Evolutionary conservation across 1,284 basidiomycete genomes (phyloP), one percentile per base, ranked within the genome.

Genomic region (Apiotrichum domesticum): DNA sequence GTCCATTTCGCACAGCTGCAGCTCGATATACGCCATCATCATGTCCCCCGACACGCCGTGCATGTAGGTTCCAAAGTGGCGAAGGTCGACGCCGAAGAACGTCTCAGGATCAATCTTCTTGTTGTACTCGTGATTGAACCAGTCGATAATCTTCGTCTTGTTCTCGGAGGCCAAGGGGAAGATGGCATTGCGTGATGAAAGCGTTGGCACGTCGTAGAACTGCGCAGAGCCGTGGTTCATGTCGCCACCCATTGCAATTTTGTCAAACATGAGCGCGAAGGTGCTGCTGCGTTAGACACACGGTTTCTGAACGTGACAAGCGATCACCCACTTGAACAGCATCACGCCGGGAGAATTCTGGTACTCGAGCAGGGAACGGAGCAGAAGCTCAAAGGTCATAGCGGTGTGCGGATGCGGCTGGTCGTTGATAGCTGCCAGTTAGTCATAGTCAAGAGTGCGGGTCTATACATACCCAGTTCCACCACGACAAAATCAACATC

Each of bases 1-100:
- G 42, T 68, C 66, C 69, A 74, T 71, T 55, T 73, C 67, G 56
- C 72, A 73, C 6, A 71, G 57, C 51, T 75, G 72, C 41, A 48
- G 46, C 44, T 73, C 68, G 45, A 75, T 61, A 45, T 75, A 76
- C 5, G 72, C 66, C 10, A 54, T 62, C 14, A 64, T 64, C 21
- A 76, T 42, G 15, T 67, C 58, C 32, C 59, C 73, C 32, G 69
- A 55, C n/a, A 72, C 52, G 10, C 56, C 49, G 53, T 76, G 74
- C 6, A 41, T 21, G 10, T 8, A 7, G 3, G n/a, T 33, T 10
- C 50, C 37, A 13, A 59, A 46, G 61, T 75, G 72, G 35, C 73
- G 64, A 13, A 71, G 37, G 59, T 76, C 74, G 29, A 69, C 43
- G 43, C 59, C 62, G 21, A 54, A 51, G 6, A 48, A n/a, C 2